phyloP scores from a whole-genome alignment of 257 asterid genomes.

The Plectranthus barbatus region DNA sequence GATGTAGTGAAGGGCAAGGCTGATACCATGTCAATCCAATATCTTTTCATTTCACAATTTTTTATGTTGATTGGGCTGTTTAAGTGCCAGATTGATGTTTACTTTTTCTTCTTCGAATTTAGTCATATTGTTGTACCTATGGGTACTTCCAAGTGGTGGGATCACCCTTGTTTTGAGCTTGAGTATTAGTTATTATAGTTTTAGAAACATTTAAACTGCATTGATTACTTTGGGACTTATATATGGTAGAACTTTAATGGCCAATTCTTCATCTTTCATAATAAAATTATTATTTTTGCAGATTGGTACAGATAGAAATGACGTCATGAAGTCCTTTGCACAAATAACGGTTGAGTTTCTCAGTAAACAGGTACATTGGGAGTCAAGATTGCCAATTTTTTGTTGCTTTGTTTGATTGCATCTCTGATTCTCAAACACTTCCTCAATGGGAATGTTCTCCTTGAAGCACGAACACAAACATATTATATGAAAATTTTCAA shows the following conservation, averaged over 20 bases:
- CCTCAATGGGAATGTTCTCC: too few species aligned
- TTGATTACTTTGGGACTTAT: not conserved
- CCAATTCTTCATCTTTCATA: slow-evolving; percentile 8
- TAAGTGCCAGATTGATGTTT: not conserved
- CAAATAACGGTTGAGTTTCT: slow-evolving; percentile 90
- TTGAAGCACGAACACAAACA: too few species aligned
- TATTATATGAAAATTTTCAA: too few species aligned
- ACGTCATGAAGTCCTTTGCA: slow-evolving; percentile 64
- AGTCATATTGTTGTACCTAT: not conserved
- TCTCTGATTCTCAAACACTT: too few species aligned
- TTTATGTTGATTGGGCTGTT: not conserved
- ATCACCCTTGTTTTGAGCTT: too few species aligned
- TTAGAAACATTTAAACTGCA: not conserved
- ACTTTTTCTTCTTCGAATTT: not conserved
- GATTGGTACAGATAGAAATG: slow-evolving; percentile 73
- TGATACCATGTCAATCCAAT: not conserved
- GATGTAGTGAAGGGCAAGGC: not conserved
- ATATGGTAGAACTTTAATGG: slow-evolving; percentile 3
- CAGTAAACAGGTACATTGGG: slow-evolving; percentile 63
- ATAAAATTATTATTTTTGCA: slow-evolving; percentile 28
- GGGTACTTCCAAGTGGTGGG: too few species aligned
- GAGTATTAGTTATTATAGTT: too few species aligned
- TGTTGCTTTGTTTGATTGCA: slow-evolving; percentile 9
- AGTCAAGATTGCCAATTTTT: not conserved
- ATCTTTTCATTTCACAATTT: not conserved